A percentile compares a stretch with the other conserved stretches of the same genome.
These are phyloP conservation scores for Stagonosporopsis vannaccii DNA, from an alignment of 2,329 filamentous ascomycete species.

Conservation along the genomic window DNA sequence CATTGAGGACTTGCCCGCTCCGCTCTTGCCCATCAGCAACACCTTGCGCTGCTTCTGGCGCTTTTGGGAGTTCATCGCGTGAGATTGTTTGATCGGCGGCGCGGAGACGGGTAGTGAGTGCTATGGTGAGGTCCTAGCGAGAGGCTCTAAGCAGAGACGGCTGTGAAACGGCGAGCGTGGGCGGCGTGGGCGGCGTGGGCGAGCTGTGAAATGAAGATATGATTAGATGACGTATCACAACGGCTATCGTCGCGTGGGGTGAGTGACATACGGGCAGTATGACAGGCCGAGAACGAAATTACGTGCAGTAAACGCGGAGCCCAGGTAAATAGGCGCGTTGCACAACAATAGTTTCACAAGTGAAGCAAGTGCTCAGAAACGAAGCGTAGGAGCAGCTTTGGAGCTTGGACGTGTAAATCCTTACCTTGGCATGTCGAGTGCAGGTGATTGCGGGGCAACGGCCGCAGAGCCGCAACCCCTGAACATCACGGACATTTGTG, in stretches of 20 bases:
- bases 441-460: slow-evolving; percentile 14
- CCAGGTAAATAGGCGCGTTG: neutral
- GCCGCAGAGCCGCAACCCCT: slow-evolving; percentile 15
- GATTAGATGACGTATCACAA: slow-evolving; percentile 16
- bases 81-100: neutral
- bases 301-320: neutral
- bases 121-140: neutral
- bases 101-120: neutral
- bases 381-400: slow-evolving; percentile 7
- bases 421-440: slow-evolving; percentile 10
- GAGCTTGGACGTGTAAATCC: slow-evolving; percentile 19
- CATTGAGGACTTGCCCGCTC: slow-evolving; percentile 98
- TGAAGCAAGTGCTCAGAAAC: neutral
- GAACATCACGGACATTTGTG: neutral
- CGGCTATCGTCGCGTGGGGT: slow-evolving; percentile 8
- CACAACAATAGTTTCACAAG: slow-evolving; percentile 5
- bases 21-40: slow-evolving; percentile 82
- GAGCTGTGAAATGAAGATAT: neutral
- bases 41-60: slow-evolving; percentile 63
- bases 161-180: neutral
- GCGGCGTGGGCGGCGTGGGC: neutral
- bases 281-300: neutral
- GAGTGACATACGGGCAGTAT: neutral
- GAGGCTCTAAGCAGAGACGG: neutral
- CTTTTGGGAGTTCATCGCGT: slow-evolving; percentile 50